phyloP scores from a whole-genome alignment of 1,284 basidiomycete genomes.

The Leccinum holopus region DNA sequence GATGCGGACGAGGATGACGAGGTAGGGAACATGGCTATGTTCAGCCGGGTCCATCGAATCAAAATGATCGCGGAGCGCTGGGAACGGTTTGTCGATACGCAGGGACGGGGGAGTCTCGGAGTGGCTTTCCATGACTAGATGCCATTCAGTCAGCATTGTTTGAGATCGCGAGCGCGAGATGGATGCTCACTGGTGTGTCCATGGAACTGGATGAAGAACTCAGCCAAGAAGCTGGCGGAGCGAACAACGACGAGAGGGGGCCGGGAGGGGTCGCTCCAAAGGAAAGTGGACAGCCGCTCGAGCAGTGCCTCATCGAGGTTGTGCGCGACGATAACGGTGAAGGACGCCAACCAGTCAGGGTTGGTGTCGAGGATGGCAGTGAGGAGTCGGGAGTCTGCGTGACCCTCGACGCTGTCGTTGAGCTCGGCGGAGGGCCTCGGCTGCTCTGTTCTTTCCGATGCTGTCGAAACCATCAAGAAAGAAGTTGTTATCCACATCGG shows the following conservation, averaged over 20 bases:
- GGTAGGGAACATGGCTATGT: constrained; percentile 85
- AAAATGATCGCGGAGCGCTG: constrained; percentile 72
- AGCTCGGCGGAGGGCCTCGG: constrained; percentile 84
- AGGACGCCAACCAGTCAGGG: constrained; percentile 52
- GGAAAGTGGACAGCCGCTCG: constrained; percentile 56
- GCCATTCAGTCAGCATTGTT: constrained; percentile 8
- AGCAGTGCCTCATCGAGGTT: constrained; percentile 64
- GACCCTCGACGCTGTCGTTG: constrained; percentile 82
- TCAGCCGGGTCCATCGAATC: constrained; percentile 79
- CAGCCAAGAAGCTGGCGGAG: constrained; percentile 86
- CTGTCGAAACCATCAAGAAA: constrained; percentile 80
- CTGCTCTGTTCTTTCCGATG: constrained; percentile 77
- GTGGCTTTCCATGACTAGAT: constrained; percentile 88
- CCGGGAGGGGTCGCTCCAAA: constrained; percentile 62
- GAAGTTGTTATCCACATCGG: constrained; percentile 71
- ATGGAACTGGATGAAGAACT: constrained; percentile 83
- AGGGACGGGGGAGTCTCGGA: constrained; percentile 83
- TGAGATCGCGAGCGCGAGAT: neutral
- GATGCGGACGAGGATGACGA: constrained; percentile 81
- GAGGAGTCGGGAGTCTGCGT: constrained; percentile 60
- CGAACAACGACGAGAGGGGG: constrained; percentile 76
- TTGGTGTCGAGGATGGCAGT: constrained; percentile 58
- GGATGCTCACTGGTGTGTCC: constrained; percentile 73
- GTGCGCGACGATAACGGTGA: constrained; percentile 83
- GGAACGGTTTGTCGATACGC: constrained; percentile 88